Percentiles rank a stretch among this genome's conserved stretches.
These are phyloP conservation scores for Ogataea trehaloabstinens DNA, from an alignment of 805 yeast species.

Conservation along the genomic window DNA sequence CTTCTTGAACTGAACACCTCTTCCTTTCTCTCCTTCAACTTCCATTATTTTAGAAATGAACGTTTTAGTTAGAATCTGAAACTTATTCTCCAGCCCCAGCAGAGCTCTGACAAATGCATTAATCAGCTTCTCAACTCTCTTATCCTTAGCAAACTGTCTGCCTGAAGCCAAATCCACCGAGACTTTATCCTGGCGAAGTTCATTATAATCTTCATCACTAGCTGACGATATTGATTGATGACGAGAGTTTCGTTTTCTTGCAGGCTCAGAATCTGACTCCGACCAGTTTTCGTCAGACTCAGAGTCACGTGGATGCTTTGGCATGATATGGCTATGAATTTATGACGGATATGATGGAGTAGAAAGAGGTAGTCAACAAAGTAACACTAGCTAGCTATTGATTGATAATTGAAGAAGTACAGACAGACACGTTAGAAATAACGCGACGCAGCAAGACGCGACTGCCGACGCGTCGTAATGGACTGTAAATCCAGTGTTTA, in stretches of 20 bases:
- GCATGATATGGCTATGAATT: not conserved
- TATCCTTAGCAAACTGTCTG: constrained; percentile 9
- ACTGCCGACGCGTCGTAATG: too few species aligned
- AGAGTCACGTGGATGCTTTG: not conserved
- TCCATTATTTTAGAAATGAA: constrained; percentile 28
- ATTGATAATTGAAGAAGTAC: too few species aligned
- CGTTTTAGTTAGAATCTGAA: constrained; percentile 27
- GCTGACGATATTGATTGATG: constrained; percentile 1
- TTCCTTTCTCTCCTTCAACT: constrained; percentile 28
- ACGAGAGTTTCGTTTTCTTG: not conserved
- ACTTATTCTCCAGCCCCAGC: constrained; percentile 27
- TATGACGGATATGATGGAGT: too few species aligned
- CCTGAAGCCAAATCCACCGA: constrained; percentile 1
- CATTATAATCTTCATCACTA: constrained; percentile 4
- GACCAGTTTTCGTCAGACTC: constrained; percentile 1
- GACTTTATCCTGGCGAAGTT: not conserved
- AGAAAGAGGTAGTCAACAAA: too few species aligned
- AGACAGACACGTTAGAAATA: too few species aligned
- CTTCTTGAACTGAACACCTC: constrained; percentile 26
- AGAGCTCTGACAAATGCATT: constrained; percentile 27
- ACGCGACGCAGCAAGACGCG: too few species aligned
- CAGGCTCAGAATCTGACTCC: not conserved
- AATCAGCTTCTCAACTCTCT: constrained; percentile 21
- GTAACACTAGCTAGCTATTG: too few species aligned
- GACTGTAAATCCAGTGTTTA: too few species aligned